These are phyloP conservation scores for Carex pumila DNA, from an alignment of 176 grass and related monocot genomes.

Conservation along the genomic window DNA sequence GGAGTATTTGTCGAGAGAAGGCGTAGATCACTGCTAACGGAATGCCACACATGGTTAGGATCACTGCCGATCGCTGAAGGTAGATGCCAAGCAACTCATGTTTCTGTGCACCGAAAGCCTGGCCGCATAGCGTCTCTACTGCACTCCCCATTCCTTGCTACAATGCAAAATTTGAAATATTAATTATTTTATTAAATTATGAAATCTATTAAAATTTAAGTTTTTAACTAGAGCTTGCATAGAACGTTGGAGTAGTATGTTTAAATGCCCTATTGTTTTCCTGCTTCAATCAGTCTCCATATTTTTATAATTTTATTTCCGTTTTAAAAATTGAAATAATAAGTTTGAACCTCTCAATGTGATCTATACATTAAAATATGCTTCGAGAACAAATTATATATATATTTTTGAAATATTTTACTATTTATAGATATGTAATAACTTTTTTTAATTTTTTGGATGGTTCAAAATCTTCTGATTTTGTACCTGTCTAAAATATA, in stretches of 20 bases:
- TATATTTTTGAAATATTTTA: too few species aligned
- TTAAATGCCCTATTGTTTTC: too few species aligned
- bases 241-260: not conserved
- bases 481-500: too few species aligned
- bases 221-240: not conserved
- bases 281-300: too few species aligned
- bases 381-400: too few species aligned
- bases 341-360: too few species aligned
- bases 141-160: conserved; percentile 41
- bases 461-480: too few species aligned
- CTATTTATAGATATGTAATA: too few species aligned
- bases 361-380: too few species aligned
- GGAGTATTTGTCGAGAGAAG: conserved; percentile 32
- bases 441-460: too few species aligned
- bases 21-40: conserved; percentile 46
- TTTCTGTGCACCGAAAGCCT: conserved; percentile 34
- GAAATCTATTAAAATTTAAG: not conserved
- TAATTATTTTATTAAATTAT: not conserved
- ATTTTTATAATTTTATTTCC: too few species aligned
- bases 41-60: conserved; percentile 42
- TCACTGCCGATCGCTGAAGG: conserved; percentile 29
- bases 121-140: conserved; percentile 38
- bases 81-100: conserved; percentile 38
- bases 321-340: too few species aligned
- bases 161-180: not conserved